Percentiles rank a stretch among this genome's conserved stretches.
phyloP scores from a whole-genome alignment of 257 asterid species.

The Ilex aquifolium region DNA sequence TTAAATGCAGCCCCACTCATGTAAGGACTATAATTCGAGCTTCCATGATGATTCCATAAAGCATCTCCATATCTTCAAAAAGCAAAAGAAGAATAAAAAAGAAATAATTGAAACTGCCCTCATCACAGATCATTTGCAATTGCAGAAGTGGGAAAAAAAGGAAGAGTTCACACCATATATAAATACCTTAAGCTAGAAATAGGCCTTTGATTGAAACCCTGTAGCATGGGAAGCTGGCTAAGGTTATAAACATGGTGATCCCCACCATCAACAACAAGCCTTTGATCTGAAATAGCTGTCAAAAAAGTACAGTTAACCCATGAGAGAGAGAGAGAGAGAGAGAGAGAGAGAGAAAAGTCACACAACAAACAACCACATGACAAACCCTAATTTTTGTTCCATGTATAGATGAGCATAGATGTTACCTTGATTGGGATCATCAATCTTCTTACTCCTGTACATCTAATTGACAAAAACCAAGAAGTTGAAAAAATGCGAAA shows the following conservation, averaged over 20 bases:
- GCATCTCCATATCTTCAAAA: slow-evolving; percentile 39
- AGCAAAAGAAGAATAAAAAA: neutral
- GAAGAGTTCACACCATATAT: slow-evolving; percentile 5
- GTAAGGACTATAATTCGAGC: slow-evolving; percentile 35
- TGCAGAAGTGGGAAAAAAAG: neutral
- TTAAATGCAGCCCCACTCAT: slow-evolving; percentile 22
- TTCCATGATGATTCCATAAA: slow-evolving; percentile 28
- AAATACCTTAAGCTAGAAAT: slow-evolving; percentile 43
- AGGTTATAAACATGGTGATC: slow-evolving; percentile 73
- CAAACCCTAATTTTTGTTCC: slow-evolving; percentile 11
- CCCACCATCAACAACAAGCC: slow-evolving; percentile 58
- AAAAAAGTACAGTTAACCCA: neutral
- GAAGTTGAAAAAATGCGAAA: neutral
- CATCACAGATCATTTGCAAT: neutral
- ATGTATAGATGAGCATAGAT: slow-evolving; percentile 26
- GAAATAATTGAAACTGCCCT: neutral
- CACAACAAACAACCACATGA: neutral
- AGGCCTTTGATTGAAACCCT: slow-evolving; percentile 46
- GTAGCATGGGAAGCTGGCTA: slow-evolving; percentile 77
- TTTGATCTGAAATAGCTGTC: slow-evolving; percentile 51
- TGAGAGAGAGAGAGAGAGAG: too few relatives aligned
- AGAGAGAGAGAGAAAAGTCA: neutral
- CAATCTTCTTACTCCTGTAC: slow-evolving; percentile 94
- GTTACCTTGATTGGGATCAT: slow-evolving; percentile 87
- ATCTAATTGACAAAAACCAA: slow-evolving; percentile 38